Conservation (phyloP, 345 rosid genomes). For the Gossypium bickii region DNA sequence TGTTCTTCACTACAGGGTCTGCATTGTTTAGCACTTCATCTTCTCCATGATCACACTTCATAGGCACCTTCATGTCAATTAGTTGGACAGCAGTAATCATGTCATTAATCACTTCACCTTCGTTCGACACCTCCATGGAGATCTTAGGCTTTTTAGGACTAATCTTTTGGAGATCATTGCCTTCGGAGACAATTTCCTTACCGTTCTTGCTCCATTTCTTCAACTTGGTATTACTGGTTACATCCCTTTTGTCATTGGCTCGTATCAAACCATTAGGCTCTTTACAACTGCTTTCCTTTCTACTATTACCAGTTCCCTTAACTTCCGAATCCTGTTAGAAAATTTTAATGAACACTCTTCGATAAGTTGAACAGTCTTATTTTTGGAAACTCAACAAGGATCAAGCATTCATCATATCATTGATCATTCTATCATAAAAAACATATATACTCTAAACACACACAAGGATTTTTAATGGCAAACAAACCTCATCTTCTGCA, state of each 20-base stretch:
- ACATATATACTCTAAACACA: neutral
- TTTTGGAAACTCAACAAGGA: neutral
- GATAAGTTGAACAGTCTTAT: neutral
- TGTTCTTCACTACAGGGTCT: neutral
- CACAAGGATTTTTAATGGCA: neutral
- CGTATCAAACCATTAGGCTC: neutral
- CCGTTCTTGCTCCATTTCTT: neutral
- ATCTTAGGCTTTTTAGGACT: neutral
- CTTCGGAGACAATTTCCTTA: neutral
- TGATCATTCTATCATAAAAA: neutral
- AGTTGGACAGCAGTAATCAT: neutral
- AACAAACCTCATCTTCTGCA: constrained; percentile 13
- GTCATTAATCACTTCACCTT: constrained; percentile 5
- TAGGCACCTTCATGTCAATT: constrained; percentile 7
- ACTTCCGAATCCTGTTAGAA: constrained; percentile 10
- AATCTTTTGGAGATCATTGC: neutral
- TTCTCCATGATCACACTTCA: neutral
- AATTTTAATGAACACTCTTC: neutral
- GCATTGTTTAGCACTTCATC: neutral
- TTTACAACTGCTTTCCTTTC: neutral
- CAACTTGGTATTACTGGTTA: constrained; percentile 3
- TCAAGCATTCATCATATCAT: neutral
- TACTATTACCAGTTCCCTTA: neutral
- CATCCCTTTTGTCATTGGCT: neutral
- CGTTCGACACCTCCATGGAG: neutral